Percentiles rank a stretch among this genome's conserved stretches.
phyloP scores from a whole-genome alignment of 176 grass and related monocot species.

The Musa schizocarpa region DNA sequence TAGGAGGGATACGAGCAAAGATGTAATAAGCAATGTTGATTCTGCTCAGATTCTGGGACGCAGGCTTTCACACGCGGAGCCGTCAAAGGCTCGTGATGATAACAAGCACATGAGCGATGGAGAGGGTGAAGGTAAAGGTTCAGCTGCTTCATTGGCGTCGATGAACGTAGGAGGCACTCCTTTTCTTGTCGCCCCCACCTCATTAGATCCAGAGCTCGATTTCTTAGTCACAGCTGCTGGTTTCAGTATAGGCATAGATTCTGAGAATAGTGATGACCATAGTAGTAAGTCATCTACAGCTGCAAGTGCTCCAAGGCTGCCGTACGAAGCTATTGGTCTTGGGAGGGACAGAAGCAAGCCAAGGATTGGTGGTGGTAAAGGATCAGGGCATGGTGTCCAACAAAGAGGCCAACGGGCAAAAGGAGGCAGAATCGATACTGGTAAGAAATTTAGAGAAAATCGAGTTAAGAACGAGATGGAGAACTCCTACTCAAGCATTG shows the following conservation, averaged over 20 bases:
- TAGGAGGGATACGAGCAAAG: conserved; percentile 10
- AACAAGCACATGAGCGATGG: conserved; percentile 2
- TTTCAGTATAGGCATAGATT: conserved; percentile 56
- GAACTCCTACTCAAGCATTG: conserved; percentile 38
- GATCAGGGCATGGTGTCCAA: conserved; percentile 9
- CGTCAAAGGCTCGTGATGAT: neutral
- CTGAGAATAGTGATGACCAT: conserved; percentile 57
- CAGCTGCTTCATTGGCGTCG: conserved; percentile 46
- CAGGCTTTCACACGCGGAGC: neutral
- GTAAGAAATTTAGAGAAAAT: conserved; percentile 14
- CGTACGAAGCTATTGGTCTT: conserved; percentile 16
- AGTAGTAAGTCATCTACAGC: conserved; percentile 57
- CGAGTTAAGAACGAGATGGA: conserved; percentile 22
- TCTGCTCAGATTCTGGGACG: neutral
- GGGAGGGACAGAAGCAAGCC: conserved; percentile 27
- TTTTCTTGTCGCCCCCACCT: conserved; percentile 20
- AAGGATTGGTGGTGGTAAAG: conserved; percentile 16
- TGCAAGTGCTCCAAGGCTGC: conserved; percentile 35
- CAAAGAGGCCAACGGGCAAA: conserved; percentile 4
- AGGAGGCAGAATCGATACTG: neutral
- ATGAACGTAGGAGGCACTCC: conserved; percentile 31
- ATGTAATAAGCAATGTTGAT: neutral
- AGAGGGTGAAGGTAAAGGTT: conserved; percentile 36
- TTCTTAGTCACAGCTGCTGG: conserved; percentile 26
- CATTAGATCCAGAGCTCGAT: conserved; percentile 29